These are phyloP conservation scores for Solanum rostratum DNA, from an alignment of 257 asterid species.

Conservation along the genomic window DNA sequence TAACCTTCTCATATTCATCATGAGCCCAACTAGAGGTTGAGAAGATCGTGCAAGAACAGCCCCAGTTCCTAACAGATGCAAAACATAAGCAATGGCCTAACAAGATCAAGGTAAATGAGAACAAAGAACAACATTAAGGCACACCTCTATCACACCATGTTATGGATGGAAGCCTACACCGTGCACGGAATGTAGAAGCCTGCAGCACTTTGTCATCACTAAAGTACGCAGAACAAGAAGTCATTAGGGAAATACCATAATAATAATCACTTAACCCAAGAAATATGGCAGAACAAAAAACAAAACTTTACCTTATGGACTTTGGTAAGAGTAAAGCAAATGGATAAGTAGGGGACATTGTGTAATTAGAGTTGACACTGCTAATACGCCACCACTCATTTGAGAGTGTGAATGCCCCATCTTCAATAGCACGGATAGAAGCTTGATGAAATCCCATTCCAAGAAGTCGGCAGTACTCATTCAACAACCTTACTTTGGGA, in stretches of 20 bases:
- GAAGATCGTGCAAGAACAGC: constrained; percentile 98
- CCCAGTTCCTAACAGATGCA: constrained; percentile 58
- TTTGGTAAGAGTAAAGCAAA: constrained; percentile 91
- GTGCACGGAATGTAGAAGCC: constrained; percentile 83
- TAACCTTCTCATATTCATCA: constrained; percentile 99
- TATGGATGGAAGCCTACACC: constrained; percentile 81
- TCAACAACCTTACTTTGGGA: constrained; percentile 70
- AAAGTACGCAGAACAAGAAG: constrained; percentile 18
- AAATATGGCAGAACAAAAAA: not conserved
- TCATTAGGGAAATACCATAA: constrained; percentile 14
- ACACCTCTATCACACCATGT: constrained; percentile 93
- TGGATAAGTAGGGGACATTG: constrained; percentile 82
- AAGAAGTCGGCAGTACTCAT: constrained; percentile 88
- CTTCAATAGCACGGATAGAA: constrained; percentile 49
- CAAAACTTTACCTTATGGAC: constrained; percentile 51
- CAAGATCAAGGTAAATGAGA: constrained; percentile 5
- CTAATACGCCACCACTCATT: constrained; percentile 93
- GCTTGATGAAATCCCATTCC: constrained; percentile 54
- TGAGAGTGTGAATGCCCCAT: constrained; percentile 62
- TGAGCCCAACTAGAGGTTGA: constrained; percentile 91
- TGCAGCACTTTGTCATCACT: constrained; percentile 83
- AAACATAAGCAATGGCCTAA: constrained; percentile 3
- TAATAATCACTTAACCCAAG: constrained; percentile 5
- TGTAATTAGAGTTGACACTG: constrained; percentile 52
- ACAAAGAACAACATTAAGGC: constrained; percentile 10